Evolutionary conservation across 2,329 filamentous ascomycete species (phyloP).

Genomic region (Corinectria fuckeliana): DNA sequence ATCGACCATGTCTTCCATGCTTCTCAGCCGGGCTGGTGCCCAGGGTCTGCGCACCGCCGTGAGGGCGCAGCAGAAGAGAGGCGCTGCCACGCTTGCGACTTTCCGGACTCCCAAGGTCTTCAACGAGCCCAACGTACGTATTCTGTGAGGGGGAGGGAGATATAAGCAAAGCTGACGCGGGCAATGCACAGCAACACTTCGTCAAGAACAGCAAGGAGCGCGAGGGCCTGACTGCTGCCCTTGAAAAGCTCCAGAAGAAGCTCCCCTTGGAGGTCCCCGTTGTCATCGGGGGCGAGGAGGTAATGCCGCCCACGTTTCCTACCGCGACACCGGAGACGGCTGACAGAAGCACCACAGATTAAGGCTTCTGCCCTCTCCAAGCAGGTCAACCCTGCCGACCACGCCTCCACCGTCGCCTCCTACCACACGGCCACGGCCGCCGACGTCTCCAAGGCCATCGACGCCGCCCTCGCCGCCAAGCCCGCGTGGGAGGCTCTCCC

Average conservation of each 20-base stretch:
- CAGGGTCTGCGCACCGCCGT: constrained; percentile 41
- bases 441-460: constrained; percentile 81
- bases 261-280: constrained; percentile 80
- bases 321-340: background rate
- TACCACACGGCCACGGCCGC: constrained; percentile 82
- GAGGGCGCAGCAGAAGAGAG: constrained; percentile 40
- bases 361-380: constrained; percentile 69
- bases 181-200: constrained; percentile 78
- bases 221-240: constrained; percentile 74
- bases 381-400: constrained; percentile 85
- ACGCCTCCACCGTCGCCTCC: constrained; percentile 76
- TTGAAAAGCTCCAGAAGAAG: constrained; percentile 72
- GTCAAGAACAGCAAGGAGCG: constrained; percentile 82
- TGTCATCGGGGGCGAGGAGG: constrained; percentile 82
- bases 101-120: constrained; percentile 87
- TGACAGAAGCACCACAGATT: constrained; percentile 54
- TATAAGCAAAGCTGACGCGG: constrained; percentile 9
- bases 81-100: constrained; percentile 69
- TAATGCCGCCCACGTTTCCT: too few relatives aligned
- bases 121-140: constrained; percentile 94
- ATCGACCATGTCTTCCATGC: constrained; percentile 43
- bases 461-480: constrained; percentile 85
- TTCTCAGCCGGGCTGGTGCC: constrained; percentile 44
- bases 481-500: constrained; percentile 83
- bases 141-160: background rate